A percentile compares a stretch with the other conserved stretches of the same genome.
These are phyloP conservation scores for Neonectria punicea DNA, from an alignment of 2,329 filamentous ascomycete genomes.

Conservation along the genomic window DNA sequence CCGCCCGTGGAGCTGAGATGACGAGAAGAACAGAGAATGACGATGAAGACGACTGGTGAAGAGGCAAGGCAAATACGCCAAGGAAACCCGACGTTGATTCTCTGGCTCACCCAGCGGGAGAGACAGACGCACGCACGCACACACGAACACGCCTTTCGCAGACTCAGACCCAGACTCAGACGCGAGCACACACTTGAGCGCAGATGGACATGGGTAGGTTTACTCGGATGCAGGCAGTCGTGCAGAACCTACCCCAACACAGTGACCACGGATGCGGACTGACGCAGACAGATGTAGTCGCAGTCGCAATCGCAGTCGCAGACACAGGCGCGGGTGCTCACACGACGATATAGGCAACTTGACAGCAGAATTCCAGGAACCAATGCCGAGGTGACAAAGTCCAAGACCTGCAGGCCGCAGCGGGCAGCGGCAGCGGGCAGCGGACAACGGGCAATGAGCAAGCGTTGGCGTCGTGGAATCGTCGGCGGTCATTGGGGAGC, in stretches of 20 bases:
- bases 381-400: slow-evolving; percentile 22
- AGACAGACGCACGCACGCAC: slow-evolving; percentile 10
- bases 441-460: slow-evolving; percentile 3
- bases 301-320: slow-evolving; percentile 11
- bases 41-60: slow-evolving; percentile 3
- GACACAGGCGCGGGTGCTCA: slow-evolving; percentile 18
- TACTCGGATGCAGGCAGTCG: slow-evolving; percentile 12
- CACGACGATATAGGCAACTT: slow-evolving; percentile 11
- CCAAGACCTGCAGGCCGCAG: slow-evolving; percentile 10
- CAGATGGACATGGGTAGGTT: slow-evolving; percentile 19
- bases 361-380: slow-evolving; percentile 9
- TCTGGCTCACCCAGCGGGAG: slow-evolving; percentile 2
- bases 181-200: slow-evolving; percentile 17
- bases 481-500: slow-evolving; percentile 13
- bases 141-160: slow-evolving; percentile 12
- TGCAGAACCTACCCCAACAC: slow-evolving; percentile 18
- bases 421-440: neutral
- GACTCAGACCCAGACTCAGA: slow-evolving; percentile 9
- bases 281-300: slow-evolving; percentile 8
- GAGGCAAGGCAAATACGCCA: slow-evolving; percentile 13
- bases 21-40: neutral
- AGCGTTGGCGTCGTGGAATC: slow-evolving; percentile 7
- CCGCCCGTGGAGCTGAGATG: slow-evolving; percentile 19
- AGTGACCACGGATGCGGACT: slow-evolving; percentile 12
- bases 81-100: slow-evolving; percentile 1